Evolutionary conservation across 2,329 filamentous ascomycete species (phyloP).

Genomic region (Elsinoe batatas): DNA sequence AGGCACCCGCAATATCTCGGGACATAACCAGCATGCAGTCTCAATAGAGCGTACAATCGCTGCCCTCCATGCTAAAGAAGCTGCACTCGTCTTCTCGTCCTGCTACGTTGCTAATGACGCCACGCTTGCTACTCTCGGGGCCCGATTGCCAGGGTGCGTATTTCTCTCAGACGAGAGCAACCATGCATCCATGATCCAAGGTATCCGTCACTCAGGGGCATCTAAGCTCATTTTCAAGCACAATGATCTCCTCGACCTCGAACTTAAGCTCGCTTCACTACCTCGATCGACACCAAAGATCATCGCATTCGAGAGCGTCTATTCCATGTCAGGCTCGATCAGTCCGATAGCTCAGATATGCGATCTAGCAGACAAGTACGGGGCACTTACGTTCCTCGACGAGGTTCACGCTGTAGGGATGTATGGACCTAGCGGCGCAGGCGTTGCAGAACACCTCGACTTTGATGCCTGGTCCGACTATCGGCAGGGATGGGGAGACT

Average conservation of each 20-base stretch:
- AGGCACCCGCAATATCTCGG: constrained; percentile 94
- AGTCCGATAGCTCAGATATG: too few species aligned
- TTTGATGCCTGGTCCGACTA: too few species aligned
- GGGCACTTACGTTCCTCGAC: too few species aligned
- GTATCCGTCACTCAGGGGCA: constrained; percentile 91
- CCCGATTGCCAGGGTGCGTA: constrained; percentile 90
- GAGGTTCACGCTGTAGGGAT: too few species aligned
- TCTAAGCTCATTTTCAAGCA: constrained; percentile 98
- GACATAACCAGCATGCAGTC: constrained; percentile 94
- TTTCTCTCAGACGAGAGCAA: constrained; percentile 95
- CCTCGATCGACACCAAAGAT: neutral
- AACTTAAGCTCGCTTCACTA: constrained; percentile 9
- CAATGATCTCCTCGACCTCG: constrained; percentile 40
- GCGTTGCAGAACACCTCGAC: too few species aligned
- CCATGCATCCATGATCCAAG: constrained; percentile 98
- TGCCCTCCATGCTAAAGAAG: constrained; percentile 82
- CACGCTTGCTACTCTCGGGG: constrained; percentile 86
- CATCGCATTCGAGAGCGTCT: too few species aligned
- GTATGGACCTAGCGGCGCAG: too few species aligned
- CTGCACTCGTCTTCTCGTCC: constrained; percentile 87
- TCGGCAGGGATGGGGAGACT: too few species aligned
- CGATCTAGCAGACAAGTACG: too few species aligned
- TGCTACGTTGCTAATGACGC: constrained; percentile 99
- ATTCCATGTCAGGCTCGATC: too few species aligned
- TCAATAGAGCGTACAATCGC: constrained; percentile 72